Evolutionary conservation across 805 yeast species (phyloP).

Genomic region (Yamadazyma takamatsuzukensis): DNA sequence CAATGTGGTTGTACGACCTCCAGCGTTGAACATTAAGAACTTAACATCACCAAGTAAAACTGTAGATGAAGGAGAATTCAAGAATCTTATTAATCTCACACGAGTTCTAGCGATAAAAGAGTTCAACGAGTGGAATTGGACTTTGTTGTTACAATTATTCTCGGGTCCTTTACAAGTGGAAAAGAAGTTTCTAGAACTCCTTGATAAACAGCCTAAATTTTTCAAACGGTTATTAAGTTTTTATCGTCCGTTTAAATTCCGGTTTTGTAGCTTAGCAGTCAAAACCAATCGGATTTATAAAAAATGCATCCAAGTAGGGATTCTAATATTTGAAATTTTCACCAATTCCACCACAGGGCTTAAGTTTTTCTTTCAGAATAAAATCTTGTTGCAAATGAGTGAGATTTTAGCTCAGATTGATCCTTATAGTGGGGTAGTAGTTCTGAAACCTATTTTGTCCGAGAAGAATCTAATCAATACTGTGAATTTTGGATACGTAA

Average conservation of each 20-base stretch:
- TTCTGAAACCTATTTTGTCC: constrained; percentile 73
- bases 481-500: constrained; percentile 71
- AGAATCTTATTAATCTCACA: constrained; percentile 61
- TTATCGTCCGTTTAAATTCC: constrained; percentile 84
- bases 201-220: constrained; percentile 73
- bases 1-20: too few relatives aligned
- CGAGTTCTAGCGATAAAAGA: constrained; percentile 76
- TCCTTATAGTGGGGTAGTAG: constrained; percentile 69
- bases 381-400: constrained; percentile 81
- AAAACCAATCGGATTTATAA: constrained; percentile 40
- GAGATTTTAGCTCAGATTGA: constrained; percentile 85
- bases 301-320: constrained; percentile 67
- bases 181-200: constrained; percentile 69
- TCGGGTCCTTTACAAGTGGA: constrained; percentile 80
- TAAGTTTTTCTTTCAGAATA: constrained; percentile 62
- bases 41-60: constrained; percentile 5
- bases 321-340: constrained; percentile 66
- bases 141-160: constrained; percentile 61
- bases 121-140: constrained; percentile 87
- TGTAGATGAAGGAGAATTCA: constrained; percentile 65
- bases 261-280: constrained; percentile 49
- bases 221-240: constrained; percentile 81
- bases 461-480: constrained; percentile 57
- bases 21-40: too few relatives aligned
- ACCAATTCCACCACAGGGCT: constrained; percentile 64